Percentiles rank a stretch among this genome's conserved stretches.
These are phyloP conservation scores for Naematelia aurantialba DNA, from an alignment of 768 basidiomycete species.

Conservation along the genomic window DNA sequence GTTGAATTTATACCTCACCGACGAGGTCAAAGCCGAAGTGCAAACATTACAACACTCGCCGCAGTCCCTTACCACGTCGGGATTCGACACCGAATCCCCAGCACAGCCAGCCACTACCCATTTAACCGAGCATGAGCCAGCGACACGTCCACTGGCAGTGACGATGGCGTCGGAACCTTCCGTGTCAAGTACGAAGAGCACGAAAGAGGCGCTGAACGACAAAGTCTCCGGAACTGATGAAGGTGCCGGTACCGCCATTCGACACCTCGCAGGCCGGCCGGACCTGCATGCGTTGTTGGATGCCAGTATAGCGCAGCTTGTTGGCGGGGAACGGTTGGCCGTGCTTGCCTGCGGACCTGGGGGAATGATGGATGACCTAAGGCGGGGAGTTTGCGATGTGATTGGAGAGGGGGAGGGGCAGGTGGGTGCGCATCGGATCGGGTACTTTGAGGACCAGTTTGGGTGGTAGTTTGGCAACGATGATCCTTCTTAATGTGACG, in stretches of 20 bases:
- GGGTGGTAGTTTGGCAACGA: slow-evolving; percentile 17
- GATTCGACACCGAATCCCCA: too few species aligned
- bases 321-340: slow-evolving; percentile 17
- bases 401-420: slow-evolving; percentile 20
- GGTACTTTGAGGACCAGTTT: slow-evolving; percentile 31
- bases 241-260: background rate
- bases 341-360: slow-evolving; percentile 28
- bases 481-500: background rate
- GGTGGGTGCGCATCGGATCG: slow-evolving; percentile 16
- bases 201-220: background rate
- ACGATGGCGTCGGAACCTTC: too few species aligned
- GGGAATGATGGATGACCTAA: slow-evolving; percentile 24
- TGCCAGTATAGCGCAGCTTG: background rate
- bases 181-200: too few species aligned
- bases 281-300: slow-evolving; percentile 5
- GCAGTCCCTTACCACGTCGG: too few species aligned
- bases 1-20: slow-evolving; percentile 1
- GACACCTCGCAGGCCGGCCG: slow-evolving; percentile 14
- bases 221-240: background rate
- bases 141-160: too few species aligned
- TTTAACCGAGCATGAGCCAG: too few species aligned
- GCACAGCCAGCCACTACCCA: too few species aligned
- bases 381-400: slow-evolving; percentile 10
- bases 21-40: background rate
- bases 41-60: too few species aligned